Base-by-base conservation (phyloP, 176 grass and related monocot species). In the Triticum monococcum region DNA sequence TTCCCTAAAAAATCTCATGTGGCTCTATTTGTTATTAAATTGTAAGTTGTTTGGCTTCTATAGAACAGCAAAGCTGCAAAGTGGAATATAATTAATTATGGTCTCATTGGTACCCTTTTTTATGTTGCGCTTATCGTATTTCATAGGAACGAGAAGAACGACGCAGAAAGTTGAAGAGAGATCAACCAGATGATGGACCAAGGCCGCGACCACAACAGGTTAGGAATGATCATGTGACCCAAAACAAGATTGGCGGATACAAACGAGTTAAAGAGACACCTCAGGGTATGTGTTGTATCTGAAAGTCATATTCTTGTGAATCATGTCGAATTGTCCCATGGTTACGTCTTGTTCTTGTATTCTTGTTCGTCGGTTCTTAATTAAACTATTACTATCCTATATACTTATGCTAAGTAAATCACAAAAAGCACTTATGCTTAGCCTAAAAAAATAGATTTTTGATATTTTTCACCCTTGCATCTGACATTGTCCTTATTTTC, bases 81-180 rank as follows among this genome's bases (percentile, higher is more conserved):
- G 17, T 33, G 59, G 25, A 32, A 4, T 62, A 43, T 84, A 31
- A 33, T 33, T 14, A 76, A 31, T 74, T 84, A 12, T 45, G 32
- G 25, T 83, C 32, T 3, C 46, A 66, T 45, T 38, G n/a, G 33
- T 52, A 36, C 50, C 50, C 11, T n/a, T 56, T 23, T 78, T 33
- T 61, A n/a, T 74, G 70, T 54, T 60, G 36, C 7, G 20, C 13
- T 72, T 62, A 23, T 22, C 2, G 68, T 69, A 12, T n/a, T 87
- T 33, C 14, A 48, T 80, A 96, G 94, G 94, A 97, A 24, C 91
- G 89, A 2, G 91, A 97, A 66, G 94, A 97, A 80, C 90, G 91
- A 75, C 71, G 80, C 2, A 84, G 76, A 41, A 97, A 68, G 33
- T 68, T 94, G 28, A 93, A 86, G 81, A 85, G 82, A 79, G 89